Percentiles rank a stretch among this genome's conserved stretches.
Conservation (phyloP, 306 rosid genomes). For the Fagus crenata region DNA sequence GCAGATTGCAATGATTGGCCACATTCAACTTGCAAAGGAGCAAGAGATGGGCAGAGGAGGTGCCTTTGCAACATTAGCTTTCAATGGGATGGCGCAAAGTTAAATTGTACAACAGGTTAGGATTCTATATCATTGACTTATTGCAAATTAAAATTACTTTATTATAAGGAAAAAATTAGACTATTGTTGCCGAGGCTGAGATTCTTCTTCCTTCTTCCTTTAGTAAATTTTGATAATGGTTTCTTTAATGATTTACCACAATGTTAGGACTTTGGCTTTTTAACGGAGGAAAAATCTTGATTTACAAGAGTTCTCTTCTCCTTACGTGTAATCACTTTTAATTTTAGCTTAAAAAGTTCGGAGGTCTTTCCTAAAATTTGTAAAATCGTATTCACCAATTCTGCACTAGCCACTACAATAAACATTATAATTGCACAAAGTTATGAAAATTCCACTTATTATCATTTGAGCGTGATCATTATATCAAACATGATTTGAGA, state of each 20-base stretch:
- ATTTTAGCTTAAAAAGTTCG: not conserved
- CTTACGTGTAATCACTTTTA: not conserved
- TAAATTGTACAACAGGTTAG: constrained; percentile 26
- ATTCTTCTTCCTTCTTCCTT: too few relatives aligned
- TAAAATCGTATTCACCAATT: not conserved
- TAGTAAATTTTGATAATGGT: too few relatives aligned
- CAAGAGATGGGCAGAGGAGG: constrained; percentile 17
- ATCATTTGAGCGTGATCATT: not conserved
- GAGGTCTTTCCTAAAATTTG: not conserved
- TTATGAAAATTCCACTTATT: not conserved
- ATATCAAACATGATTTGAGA: too few relatives aligned
- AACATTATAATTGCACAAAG: not conserved
- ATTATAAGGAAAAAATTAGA: not conserved
- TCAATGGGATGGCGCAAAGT: constrained; percentile 17
- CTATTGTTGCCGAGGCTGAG: too few relatives aligned
- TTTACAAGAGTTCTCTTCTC: not conserved
- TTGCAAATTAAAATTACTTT: not conserved
- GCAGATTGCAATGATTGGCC: constrained; percentile 33
- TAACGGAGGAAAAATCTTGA: not conserved
- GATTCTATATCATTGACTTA: not conserved
- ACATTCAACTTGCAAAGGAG: constrained; percentile 35
- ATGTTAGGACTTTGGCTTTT: not conserved
- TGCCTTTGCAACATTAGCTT: constrained; percentile 39
- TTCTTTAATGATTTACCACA: too few relatives aligned
- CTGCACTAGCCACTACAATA: not conserved